Base-by-base conservation (phyloP, 305 asterid genomes). In the Solanum aculeatissimum region DNA sequence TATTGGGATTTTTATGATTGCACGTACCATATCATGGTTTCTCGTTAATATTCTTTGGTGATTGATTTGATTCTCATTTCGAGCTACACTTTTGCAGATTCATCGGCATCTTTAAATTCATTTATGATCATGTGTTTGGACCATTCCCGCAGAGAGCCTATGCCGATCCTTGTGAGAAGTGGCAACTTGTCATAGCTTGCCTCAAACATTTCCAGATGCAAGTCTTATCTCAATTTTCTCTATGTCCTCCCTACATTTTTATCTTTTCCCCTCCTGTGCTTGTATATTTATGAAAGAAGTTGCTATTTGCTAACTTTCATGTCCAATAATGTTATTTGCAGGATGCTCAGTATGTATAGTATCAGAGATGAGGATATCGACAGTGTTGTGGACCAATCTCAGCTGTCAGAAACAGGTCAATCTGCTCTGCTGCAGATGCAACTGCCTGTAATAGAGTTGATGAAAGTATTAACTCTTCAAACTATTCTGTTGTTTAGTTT, bases 111-210 rank as follows among this genome's bases (percentile, higher is more conserved):
- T 97, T 94, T 94, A 91, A 94, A 87, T 97, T 97, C 89, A 91
- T 97, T 83, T 91, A 91, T 90, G 98, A 97, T 79, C 98, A 97
- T 84, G 98, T 95, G 84, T 97, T 95, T 89, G 94, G 98, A 84
- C 98, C 99, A 86, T 97, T 95, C 88, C 98, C 98, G 1, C 98
- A 95, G 87, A 91, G 99, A 89, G 98, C 98, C 82, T 97, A 94
- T 86, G 91, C 96, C 16, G 97, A 95, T 91, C 96, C 92, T 84
- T 92, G 91, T 89, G 98, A 97, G 88, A 97, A 95, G 92, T 95
- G 99, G 99, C 94, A 95, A 87, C 89, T 97, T 84, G 97, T 91
- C 87, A 90, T 94, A 87, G 95, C 96, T 78, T 95, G 98, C 85
- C 97, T 97, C 66, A 91, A 91, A 84, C 98, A 95, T 91, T 94